Evolutionary conservation across 495 filamentous ascomycete species (phyloP).

Genomic region (Aspergillus bridgeri): DNA sequence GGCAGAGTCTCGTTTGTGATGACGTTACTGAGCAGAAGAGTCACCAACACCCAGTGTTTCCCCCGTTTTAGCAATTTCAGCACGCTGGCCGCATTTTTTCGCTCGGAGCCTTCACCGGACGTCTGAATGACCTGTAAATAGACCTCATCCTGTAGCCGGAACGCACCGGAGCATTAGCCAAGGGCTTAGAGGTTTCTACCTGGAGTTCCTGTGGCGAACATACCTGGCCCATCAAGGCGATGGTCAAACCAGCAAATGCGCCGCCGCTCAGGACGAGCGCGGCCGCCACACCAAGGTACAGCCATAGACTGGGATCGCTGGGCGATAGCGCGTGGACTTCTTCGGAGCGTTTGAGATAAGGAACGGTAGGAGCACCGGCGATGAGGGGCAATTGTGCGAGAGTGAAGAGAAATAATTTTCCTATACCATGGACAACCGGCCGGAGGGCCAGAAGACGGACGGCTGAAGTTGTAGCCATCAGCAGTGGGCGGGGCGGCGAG

Average conservation of each 20-base stretch:
- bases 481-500: conserved; percentile 4
- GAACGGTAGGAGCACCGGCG: conserved; percentile 37
- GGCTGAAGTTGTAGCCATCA: conserved; percentile 32
- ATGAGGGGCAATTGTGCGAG: conserved; percentile 44
- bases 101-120: conserved; percentile 77
- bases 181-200: background rate
- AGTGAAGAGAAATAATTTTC: conserved; percentile 46
- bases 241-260: conserved; percentile 94
- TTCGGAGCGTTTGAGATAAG: conserved; percentile 22
- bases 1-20: conserved; percentile 98
- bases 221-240: conserved; percentile 67
- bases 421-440: conserved; percentile 44
- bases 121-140: conserved; percentile 90
- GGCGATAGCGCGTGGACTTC: conserved; percentile 35
- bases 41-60: conserved; percentile 99
- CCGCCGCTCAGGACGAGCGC: conserved; percentile 82
- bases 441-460: conserved; percentile 37
- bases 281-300: conserved; percentile 65
- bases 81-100: conserved; percentile 77
- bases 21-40: conserved; percentile 88
- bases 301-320: conserved; percentile 60
- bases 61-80: conserved; percentile 76
- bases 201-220: background rate
- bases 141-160: conserved; percentile 72
- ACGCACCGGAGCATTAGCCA: background rate